Evolutionary conservation across 2,329 filamentous ascomycete species (phyloP).

Genomic region (Lasiodiplodia sp.): DNA sequence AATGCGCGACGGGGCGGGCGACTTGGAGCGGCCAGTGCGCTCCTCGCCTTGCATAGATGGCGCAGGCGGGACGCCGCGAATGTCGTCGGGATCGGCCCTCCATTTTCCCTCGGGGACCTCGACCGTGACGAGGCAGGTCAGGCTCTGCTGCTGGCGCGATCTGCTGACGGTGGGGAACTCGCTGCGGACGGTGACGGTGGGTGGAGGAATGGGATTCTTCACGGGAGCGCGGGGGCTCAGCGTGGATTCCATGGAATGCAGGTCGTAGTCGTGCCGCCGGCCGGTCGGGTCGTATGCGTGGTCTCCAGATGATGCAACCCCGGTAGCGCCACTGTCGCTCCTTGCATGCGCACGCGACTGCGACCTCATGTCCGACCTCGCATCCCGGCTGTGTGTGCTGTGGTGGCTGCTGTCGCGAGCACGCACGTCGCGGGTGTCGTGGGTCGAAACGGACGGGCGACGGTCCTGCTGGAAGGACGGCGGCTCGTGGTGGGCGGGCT

Average conservation of each 20-base stretch:
- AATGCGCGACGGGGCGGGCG: constrained; percentile 61
- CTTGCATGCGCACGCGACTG: constrained; percentile 65
- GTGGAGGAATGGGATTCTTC: constrained; percentile 88
- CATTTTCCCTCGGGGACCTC: constrained; percentile 94
- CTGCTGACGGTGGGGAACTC: constrained; percentile 94
- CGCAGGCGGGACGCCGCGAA: constrained; percentile 62
- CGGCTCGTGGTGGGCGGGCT: constrained; percentile 19
- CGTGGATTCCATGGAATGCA: constrained; percentile 93
- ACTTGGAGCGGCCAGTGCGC: constrained; percentile 58
- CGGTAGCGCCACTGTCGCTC: constrained; percentile 68
- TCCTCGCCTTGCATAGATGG: constrained; percentile 57
- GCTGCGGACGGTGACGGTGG: constrained; percentile 91
- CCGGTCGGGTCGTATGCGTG: constrained; percentile 76
- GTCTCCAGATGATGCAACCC: constrained; percentile 76
- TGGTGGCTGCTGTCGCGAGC: constrained; percentile 40
- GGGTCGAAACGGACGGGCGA: constrained; percentile 24
- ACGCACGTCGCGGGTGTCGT: constrained; percentile 28
- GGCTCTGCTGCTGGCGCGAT: constrained; percentile 90
- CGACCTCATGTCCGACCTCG: constrained; percentile 45
- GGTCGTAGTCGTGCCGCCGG: constrained; percentile 90
- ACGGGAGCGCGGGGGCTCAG: constrained; percentile 72
- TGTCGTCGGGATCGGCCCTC: constrained; percentile 83
- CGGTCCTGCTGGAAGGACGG: constrained; percentile 46
- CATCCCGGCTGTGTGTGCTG: constrained; percentile 30
- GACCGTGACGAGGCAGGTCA: constrained; percentile 92